Evolutionary conservation across 306 rosid genomes (phyloP), one percentile per base, ranked within the genome.

Genomic region (Hippophae tibetana): DNA sequence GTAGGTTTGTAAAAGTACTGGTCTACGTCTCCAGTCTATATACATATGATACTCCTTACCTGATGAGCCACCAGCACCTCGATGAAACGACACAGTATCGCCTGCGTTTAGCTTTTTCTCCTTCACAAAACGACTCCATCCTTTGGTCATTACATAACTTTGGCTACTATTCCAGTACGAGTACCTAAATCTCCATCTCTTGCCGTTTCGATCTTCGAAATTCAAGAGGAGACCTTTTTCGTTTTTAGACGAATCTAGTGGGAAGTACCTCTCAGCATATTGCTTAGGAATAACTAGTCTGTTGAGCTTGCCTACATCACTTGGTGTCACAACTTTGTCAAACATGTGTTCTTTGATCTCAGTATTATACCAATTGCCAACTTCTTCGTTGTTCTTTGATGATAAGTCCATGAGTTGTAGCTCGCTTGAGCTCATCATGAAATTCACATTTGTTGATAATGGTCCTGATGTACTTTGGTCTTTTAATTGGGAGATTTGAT

Each of bases 101-200:
- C 97, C 97, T 3, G 97, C 90, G 7, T 83, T 86, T 7, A 89
- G 89, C 66, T 79, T 83, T 72, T 89, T 89, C 67, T 89, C 97
- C 61, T 86, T 89, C 2, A 89, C 97, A 60, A 89, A 89, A 25
- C 97, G 85, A 63, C 97, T 89, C 97, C 97, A 89, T 0, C 97
- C 97, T 50, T 86, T 89, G 26, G 97, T 89, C 89, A 89, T 89
- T 43, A 89, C 97, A 67, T 85, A 89, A 77, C 97, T 89, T 71
- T 89, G 97, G 80, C 95, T 85, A 61, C 95, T 85, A 58, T 83
- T 89, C 97, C 97, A 89, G 62, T 89, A 89, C 0, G 95, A 89
- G 82, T 89, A 89, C 57, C 97, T 67, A 74, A 89, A 89, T 59
- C 97, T 63, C 97, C 97, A 89, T 7, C 74, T 43, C 65, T 89